Evolutionary conservation across 768 basidiomycete genomes (phyloP).

Genomic region (Leccinellum albellum): DNA sequence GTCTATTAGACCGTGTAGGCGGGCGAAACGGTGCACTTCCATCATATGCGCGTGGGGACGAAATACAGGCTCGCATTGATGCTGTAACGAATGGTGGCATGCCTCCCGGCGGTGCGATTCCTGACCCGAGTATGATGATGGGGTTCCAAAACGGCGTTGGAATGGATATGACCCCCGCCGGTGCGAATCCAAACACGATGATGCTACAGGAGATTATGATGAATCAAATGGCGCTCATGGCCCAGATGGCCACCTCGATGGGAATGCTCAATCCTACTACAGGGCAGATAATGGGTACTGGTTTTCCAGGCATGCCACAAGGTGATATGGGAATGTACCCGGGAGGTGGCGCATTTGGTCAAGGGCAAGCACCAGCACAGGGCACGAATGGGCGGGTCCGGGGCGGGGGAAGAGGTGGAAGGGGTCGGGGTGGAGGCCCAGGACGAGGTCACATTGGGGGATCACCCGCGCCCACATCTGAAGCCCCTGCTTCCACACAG

Average conservation of each 20-base stretch:
- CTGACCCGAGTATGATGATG: constrained; percentile 44
- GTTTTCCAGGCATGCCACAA: constrained; percentile 59
- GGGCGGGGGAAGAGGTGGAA: constrained; percentile 44
- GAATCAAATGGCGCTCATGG: constrained; percentile 91
- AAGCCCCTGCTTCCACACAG: constrained; percentile 15
- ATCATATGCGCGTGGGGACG: constrained; percentile 46
- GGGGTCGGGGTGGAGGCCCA: constrained; percentile 41
- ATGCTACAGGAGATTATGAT: constrained; percentile 88
- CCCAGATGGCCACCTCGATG: constrained; percentile 84
- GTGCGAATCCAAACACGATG: constrained; percentile 60
- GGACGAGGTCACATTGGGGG: constrained; percentile 35
- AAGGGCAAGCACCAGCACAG: constrained; percentile 15
- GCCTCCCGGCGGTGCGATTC: constrained; percentile 31
- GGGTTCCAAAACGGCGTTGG: constrained; percentile 41
- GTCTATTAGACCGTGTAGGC: constrained; percentile 81
- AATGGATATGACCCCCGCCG: constrained; percentile 43
- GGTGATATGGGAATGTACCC: constrained; percentile 46
- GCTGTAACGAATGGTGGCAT: constrained; percentile 59
- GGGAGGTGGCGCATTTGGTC: constrained; percentile 27
- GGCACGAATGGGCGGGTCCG: constrained; percentile 39
- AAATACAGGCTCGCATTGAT: constrained; percentile 77
- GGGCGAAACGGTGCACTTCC: constrained; percentile 40
- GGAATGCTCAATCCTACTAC: constrained; percentile 65
- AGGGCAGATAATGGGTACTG: constrained; percentile 54
- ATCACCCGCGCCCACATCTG: constrained; percentile 23